Evolutionary conservation across 441 rosid species (phyloP).

Genomic region (Lepidium campestre): DNA sequence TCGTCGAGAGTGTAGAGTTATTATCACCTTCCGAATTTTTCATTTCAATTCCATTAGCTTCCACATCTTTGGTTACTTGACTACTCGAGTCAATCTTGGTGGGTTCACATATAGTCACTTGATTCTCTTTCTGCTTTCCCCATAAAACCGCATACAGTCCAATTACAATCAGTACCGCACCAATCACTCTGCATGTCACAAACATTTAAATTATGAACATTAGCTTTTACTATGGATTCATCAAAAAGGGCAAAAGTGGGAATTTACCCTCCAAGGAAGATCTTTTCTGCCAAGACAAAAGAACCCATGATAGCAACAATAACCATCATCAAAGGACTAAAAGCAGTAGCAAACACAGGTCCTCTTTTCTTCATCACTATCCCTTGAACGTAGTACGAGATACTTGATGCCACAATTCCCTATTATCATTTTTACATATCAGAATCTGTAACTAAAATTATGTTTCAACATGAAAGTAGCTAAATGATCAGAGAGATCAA

Average conservation of each 20-base stretch:
- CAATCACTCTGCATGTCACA: conserved; percentile 30
- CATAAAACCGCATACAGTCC: conserved; percentile 49
- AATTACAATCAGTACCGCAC: conserved; percentile 37
- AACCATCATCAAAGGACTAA: conserved; percentile 51
- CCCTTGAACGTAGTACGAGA: conserved; percentile 36
- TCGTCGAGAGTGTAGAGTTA: neutral
- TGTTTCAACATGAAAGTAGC: too few species aligned
- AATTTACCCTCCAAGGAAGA: conserved; percentile 42
- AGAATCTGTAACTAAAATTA: neutral
- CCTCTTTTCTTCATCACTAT: conserved; percentile 42
- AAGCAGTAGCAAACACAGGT: conserved; percentile 57
- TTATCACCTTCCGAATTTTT: neutral
- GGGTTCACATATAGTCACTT: neutral
- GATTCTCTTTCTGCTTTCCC: conserved; percentile 44
- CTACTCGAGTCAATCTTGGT: neutral
- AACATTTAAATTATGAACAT: neutral
- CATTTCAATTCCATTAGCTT: conserved; percentile 15
- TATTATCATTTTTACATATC: conserved; percentile 12
- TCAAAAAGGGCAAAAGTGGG: neutral
- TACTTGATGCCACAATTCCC: conserved; percentile 48
- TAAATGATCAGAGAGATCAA: neutral
- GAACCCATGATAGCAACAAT: conserved; percentile 46
- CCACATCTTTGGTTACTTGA: conserved; percentile 7
- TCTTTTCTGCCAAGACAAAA: conserved; percentile 37
- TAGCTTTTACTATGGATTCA: too few species aligned